A percentile compares a stretch with the other conserved stretches of the same genome.
Conservation (phyloP, 2,329 filamentous ascomycete species). For the Conoideocrella luteorostrata region DNA sequence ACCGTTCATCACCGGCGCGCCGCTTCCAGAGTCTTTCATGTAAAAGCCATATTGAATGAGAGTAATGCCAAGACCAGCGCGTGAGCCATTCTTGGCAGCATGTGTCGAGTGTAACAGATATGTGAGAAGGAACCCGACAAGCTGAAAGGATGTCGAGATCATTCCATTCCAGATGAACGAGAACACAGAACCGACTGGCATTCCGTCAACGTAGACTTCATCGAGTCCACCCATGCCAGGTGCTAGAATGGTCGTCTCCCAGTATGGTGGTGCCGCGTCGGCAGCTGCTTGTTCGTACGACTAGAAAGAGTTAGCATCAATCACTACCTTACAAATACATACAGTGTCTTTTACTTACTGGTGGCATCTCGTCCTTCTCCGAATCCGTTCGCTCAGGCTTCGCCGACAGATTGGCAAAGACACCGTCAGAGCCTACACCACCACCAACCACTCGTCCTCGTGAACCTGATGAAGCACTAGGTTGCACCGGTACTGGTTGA, state of each 20-base stretch:
- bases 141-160: conserved; percentile 95
- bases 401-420: conserved; percentile 91
- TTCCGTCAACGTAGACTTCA: conserved; percentile 94
- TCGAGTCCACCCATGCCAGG: conserved; percentile 85
- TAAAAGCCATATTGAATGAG: conserved; percentile 96
- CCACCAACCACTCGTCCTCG: conserved; percentile 56
- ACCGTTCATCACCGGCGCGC: conserved; percentile 38
- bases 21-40: conserved; percentile 63
- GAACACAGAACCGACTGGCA: conserved; percentile 84
- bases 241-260: conserved; percentile 96
- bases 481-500: conserved; percentile 17
- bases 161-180: conserved; percentile 89
- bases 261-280: conserved; percentile 93
- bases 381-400: conserved; percentile 79
- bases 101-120: conserved; percentile 98
- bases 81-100: conserved; percentile 94
- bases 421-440: conserved; percentile 80
- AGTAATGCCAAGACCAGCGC: conserved; percentile 88
- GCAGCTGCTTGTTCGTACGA: conserved; percentile 98
- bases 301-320: conserved; percentile 42
- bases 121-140: conserved; percentile 94
- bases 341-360: conserved; percentile 53
- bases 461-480: conserved; percentile 26
- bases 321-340: neutral
- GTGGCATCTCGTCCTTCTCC: conserved; percentile 81